Evolutionary conservation across 31 red algal species (phyloP), one percentile per base, ranked within the genome.

Genomic region (Asparagopsis taxiformis): DNA sequence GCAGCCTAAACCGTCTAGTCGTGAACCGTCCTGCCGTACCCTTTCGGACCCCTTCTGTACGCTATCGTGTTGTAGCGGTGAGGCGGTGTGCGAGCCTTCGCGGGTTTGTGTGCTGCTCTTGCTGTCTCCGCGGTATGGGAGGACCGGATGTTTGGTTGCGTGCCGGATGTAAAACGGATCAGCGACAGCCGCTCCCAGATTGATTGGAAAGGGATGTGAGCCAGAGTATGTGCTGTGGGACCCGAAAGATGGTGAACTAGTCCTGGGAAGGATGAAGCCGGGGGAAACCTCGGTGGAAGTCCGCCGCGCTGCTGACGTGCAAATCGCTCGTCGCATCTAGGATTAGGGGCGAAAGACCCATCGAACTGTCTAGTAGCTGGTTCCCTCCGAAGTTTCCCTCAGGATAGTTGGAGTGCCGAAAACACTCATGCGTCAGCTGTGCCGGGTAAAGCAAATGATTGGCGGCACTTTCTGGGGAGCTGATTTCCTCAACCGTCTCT

Each of bases 311-410:
- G 80, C 89, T 93, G 89, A 93, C 89, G 89, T 87, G 76, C 90
- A 88, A 93, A 93, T 93, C 82, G 90, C 82, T 93, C 90, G 90
- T 93, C 75, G 74, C 70, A 93, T 74, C 88, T 88, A 82, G 82
- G 83, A 82, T 82, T 93, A 88, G 90, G 82, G 90, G 90, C 90
- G 90, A 93, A 82, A 93, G 83, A 93, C 91, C 84, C 80, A 89
- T 94, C 85, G 91, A 94, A 89, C 91, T 64, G 89, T 94, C 70
- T 77, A 84, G 84, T 88, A 84, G 84, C 91, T 88, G 78, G 84
- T 83, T 88, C n/a, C n/a, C n/a, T n/a, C n/a, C n/a, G n/a, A n/a
- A n/a, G n/a, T n/a, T n/a, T n/a, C n/a, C n/a, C n/a, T 70, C 70
- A 70, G 74, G 78, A 80, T 36, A 57, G 32, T 58, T 22, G 49